Evolutionary conservation across 2,329 filamentous ascomycete genomes (phyloP).

Genomic region (Stemphylium vesicarium): DNA sequence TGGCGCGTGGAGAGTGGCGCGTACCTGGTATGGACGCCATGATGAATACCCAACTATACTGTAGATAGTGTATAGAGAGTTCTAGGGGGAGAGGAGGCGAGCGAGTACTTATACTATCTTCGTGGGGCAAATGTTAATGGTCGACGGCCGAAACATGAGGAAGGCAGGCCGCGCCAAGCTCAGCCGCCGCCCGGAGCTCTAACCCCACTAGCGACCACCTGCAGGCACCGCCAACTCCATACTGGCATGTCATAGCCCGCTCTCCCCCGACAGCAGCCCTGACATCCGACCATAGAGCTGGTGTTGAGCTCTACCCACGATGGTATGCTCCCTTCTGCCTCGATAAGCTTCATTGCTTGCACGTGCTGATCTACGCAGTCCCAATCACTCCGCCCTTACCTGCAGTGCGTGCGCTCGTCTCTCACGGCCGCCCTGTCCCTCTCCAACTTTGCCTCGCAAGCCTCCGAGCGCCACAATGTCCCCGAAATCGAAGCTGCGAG

Average conservation of each 20-base stretch:
- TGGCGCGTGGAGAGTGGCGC: conserved; percentile 1
- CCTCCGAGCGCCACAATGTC: conserved; percentile 95
- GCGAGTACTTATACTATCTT: conserved; percentile 22
- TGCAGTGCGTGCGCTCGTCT: conserved; percentile 93
- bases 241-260: conserved; percentile 41
- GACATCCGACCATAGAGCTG: conserved; percentile 24
- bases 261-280: conserved; percentile 24
- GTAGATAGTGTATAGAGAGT: not conserved
- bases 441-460: conserved; percentile 97
- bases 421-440: conserved; percentile 91
- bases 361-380: conserved; percentile 63
- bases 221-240: conserved; percentile 33
- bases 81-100: conserved; percentile 14
- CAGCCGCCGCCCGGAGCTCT: conserved; percentile 31
- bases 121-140: conserved; percentile 41
- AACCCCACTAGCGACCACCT: conserved; percentile 33
- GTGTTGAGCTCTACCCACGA: conserved; percentile 27
- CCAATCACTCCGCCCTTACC: conserved; percentile 95
- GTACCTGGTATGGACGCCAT: conserved; percentile 50
- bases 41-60: conserved; percentile 18
- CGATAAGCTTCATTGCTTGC: not conserved
- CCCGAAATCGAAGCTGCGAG: conserved; percentile 94
- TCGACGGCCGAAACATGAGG: conserved; percentile 37
- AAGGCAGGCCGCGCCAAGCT: conserved; percentile 27
- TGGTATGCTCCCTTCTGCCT: conserved; percentile 30